Base-by-base conservation (phyloP, 805 yeast species). In the Lipomyces chichibuensis region DNA sequence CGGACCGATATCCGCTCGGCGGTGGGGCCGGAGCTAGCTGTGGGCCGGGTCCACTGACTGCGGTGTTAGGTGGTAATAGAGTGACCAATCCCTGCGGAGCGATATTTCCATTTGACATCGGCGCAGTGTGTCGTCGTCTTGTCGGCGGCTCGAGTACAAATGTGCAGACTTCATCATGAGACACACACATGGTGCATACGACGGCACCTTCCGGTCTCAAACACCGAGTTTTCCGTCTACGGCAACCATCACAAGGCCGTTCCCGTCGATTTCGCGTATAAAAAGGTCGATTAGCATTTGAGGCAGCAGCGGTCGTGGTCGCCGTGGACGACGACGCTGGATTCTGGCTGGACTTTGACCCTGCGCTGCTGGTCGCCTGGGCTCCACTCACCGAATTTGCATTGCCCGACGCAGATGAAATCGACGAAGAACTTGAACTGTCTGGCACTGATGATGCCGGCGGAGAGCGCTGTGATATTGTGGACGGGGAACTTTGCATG, bases 201-300 rank as follows among this genome's bases (percentile, higher is more conserved):
- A 62, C 53, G 0, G 73, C 57, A 3, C 66, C 69, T 9, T 70
- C 74, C 2, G 73, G 73, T 1, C 77, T 69, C n/a, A 74, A 66
- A 54, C 81, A 78, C 65, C 76, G 75, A 0, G 78, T 77, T 71
- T 79, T 80, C 39, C 82, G 74, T 43, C 76, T 72, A n/a, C 81
- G 70, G 64, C 82, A 80, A 7, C 76, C 77, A 56, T 77, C 74
- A 64, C 82, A 80, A 4, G 82, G 82, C 33, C 79, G 75, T 20
- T 73, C 75, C n/a, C 71, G 64, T 35, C 75, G 64, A 52, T 73
- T 73, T 23, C 75, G 63, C 0, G 74, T 72, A 61, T 62, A 71
- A 35, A 66, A 71, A 4, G 75, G 74, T 13, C 74, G 49, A 58
- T 59, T 59, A 14, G 56, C 33, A 29, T 23, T 29, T 33, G 33